phyloP scores from a whole-genome alignment of 164 flowering plant species.

The Houttuynia cordata region DNA sequence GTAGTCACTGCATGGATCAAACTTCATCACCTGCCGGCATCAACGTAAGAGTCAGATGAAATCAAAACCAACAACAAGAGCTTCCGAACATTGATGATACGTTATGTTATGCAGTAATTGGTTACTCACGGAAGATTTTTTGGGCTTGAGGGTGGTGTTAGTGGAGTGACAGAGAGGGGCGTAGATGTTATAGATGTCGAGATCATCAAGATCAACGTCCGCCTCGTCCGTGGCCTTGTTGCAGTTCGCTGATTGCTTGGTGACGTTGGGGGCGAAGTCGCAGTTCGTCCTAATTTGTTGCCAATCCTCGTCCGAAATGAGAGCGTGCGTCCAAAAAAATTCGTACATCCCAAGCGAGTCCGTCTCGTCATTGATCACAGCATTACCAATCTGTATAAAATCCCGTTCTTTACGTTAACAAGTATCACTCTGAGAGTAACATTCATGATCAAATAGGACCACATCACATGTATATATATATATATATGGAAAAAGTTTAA shows the following conservation, averaged over 20 bases:
- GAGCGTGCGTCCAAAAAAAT: constrained; percentile 46
- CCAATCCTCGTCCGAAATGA: constrained; percentile 27
- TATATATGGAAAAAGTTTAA: too few species aligned
- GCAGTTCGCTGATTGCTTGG: constrained; percentile 7
- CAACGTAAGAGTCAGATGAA: too few species aligned
- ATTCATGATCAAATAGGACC: too few species aligned
- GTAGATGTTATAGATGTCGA: constrained; percentile 61
- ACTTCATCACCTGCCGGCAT: constrained; percentile 7
- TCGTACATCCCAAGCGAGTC: constrained; percentile 51
- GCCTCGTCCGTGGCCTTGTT: constrained; percentile 5
- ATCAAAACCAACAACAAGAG: neutral
- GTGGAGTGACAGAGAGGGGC: constrained; percentile 34
- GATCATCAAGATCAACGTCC: neutral
- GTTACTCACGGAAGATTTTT: constrained; percentile 20
- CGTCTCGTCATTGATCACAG: constrained; percentile 48
- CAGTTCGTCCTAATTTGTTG: constrained; percentile 23
- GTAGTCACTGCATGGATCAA: constrained; percentile 56
- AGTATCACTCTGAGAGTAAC: too few species aligned
- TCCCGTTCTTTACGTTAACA: too few species aligned
- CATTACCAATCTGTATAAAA: constrained; percentile 60
- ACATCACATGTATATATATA: too few species aligned
- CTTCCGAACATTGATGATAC: neutral
- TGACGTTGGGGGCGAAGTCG: constrained; percentile 23
- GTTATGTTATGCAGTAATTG: too few species aligned
- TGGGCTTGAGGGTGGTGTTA: constrained; percentile 29